Percentiles rank a stretch among this genome's conserved stretches.
These are phyloP conservation scores for Exophiala spinifera DNA, from an alignment of 2,329 filamentous ascomycete species.

Conservation along the genomic window DNA sequence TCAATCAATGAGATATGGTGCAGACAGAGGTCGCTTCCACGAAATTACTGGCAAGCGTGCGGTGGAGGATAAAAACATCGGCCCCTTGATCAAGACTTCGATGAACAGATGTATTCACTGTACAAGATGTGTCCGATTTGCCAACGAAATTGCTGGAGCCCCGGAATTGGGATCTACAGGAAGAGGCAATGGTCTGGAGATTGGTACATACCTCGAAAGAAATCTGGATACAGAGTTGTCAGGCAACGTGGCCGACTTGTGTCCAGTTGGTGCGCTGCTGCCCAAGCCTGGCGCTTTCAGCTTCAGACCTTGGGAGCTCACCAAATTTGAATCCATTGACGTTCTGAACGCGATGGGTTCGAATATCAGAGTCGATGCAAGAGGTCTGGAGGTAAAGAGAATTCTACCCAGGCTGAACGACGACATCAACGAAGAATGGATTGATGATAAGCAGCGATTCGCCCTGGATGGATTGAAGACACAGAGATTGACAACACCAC, in stretches of 20 bases:
- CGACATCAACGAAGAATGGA: constrained; percentile 99
- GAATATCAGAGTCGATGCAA: constrained; percentile 88
- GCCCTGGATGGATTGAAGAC: constrained; percentile 96
- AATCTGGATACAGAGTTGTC: constrained; percentile 93
- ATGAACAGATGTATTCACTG: constrained; percentile 99
- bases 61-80: constrained; percentile 99
- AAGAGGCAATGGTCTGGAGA: constrained; percentile 95
- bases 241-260: constrained; percentile 96
- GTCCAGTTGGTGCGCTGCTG: constrained; percentile 91
- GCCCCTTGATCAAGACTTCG: constrained; percentile 95
- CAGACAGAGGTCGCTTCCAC: constrained; percentile 93
- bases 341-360: constrained; percentile 90
- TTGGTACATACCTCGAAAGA: constrained; percentile 94
- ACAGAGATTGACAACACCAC: constrained; percentile 86
- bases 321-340: constrained; percentile 93
- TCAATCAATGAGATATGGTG: constrained; percentile 98
- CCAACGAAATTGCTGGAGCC: constrained; percentile 94
- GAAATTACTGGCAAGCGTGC: constrained; percentile 94
- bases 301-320: constrained; percentile 93
- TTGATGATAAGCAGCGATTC: constrained; percentile 97
- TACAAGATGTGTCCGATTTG: constrained; percentile 94
- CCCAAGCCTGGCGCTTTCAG: constrained; percentile 98
- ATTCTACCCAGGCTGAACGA: constrained; percentile 91
- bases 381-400: constrained; percentile 94
- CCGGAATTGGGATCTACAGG: constrained; percentile 92